Percentiles rank a stretch among this genome's conserved stretches.
Evolutionary conservation across 768 basidiomycete species (phyloP).

Genomic region (Podaxis pistillaris): DNA sequence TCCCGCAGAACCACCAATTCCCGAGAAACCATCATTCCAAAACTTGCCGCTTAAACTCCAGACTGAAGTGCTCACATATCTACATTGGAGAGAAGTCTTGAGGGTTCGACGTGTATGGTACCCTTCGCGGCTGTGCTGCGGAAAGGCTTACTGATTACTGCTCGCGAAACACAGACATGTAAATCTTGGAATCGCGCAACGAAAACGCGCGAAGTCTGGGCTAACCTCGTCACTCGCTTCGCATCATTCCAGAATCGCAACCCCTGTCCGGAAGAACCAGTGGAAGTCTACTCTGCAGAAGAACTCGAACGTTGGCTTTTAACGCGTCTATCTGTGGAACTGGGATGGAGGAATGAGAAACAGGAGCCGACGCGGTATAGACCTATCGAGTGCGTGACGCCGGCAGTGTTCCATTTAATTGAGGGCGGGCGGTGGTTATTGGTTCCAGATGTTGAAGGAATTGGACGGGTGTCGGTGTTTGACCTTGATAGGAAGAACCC

Average conservation of each 20-base stretch:
- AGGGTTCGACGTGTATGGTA: slow-evolving; percentile 13
- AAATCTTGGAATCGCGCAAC: slow-evolving; percentile 16
- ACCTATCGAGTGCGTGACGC: slow-evolving; percentile 9
- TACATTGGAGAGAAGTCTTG: slow-evolving; percentile 15
- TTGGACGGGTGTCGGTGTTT: slow-evolving; percentile 13
- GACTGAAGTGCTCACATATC: slow-evolving; percentile 6
- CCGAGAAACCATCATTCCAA: slow-evolving; percentile 10
- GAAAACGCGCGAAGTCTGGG: slow-evolving; percentile 9
- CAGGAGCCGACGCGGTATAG: slow-evolving; percentile 11
- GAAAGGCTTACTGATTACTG: background rate
- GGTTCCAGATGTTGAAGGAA: slow-evolving; percentile 12
- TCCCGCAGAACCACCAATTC: slow-evolving; percentile 1
- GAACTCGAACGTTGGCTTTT: slow-evolving; percentile 13
- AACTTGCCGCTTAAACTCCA: slow-evolving; percentile 11
- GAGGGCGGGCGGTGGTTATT: slow-evolving; percentile 15
- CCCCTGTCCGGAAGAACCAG: slow-evolving; percentile 10
- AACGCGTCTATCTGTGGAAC: slow-evolving; percentile 11
- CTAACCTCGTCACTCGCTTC: slow-evolving; percentile 11
- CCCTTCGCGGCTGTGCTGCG: background rate
- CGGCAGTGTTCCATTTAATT: slow-evolving; percentile 8
- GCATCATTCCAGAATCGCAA: slow-evolving; percentile 6
- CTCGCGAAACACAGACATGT: slow-evolving; percentile 2
- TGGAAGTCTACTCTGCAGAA: slow-evolving; percentile 9
- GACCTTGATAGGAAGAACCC: slow-evolving; percentile 9
- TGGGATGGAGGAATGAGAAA: slow-evolving; percentile 13